Conservation (phyloP, 2,329 filamentous ascomycete genomes). For the Ramularia endophylla region DNA sequence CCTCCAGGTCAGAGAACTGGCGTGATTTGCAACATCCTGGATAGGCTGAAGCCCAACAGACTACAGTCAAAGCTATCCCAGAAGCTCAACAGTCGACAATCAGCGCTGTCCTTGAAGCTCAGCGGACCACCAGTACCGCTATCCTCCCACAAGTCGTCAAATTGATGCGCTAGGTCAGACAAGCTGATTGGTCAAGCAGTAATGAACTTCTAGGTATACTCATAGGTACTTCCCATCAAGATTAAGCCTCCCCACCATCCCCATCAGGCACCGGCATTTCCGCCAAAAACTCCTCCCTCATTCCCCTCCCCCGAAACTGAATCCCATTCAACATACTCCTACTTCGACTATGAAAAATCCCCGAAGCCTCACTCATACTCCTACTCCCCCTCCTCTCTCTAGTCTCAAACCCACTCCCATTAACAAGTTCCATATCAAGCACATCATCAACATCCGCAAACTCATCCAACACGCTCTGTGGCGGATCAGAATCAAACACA, state of each 20-base stretch:
- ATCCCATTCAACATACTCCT: constrained; percentile 16
- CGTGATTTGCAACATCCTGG: too few species aligned
- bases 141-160: too few species aligned
- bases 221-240: neutral
- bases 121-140: too few species aligned
- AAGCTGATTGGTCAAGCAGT: too few species aligned
- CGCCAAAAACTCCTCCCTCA: constrained; percentile 4
- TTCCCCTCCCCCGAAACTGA: constrained; percentile 17
- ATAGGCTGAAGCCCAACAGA: too few species aligned
- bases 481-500: constrained; percentile 67
- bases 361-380: constrained; percentile 21
- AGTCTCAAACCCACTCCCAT: constrained; percentile 25
- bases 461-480: constrained; percentile 46
- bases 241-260: constrained; percentile 7
- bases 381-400: constrained; percentile 24
- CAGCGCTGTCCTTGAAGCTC: too few species aligned
- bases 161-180: too few species aligned
- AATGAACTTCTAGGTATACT: too few species aligned
- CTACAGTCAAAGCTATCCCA: too few species aligned
- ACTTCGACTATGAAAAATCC: constrained; percentile 16
- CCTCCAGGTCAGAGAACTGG: too few species aligned
- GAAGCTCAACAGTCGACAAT: too few species aligned
- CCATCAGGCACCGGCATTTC: constrained; percentile 7
- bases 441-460: constrained; percentile 46
- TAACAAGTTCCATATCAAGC: constrained; percentile 39